Base-by-base conservation (phyloP, 2,329 filamentous ascomycete genomes). In the Ascochyta clinopodiicola region DNA sequence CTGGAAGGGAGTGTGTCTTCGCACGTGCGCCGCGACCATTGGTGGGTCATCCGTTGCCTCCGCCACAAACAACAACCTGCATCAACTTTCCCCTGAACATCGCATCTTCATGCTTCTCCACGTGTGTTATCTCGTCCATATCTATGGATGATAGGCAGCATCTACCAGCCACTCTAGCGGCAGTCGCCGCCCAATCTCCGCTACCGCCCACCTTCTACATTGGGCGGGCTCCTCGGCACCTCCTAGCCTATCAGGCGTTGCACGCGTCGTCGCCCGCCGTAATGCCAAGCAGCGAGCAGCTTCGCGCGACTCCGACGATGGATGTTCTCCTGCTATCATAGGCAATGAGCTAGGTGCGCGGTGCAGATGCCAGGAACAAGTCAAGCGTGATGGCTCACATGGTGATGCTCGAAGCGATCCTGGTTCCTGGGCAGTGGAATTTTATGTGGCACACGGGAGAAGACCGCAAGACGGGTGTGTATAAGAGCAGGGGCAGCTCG, bases 281-380 rank as follows among this genome's bases (percentile, higher is more conserved):
- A 46, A 15, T 35, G 52, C 52, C 52, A 56, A 56, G 52, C 52
- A 38, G 31, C 32, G 52, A 37, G 35, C 42, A 46, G 42, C 52
- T 56, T 51, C 46, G 47, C 52, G 19, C 52, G 43, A 56, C 46
- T 44, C 46, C 46, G 52, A 56, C 13, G 10, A 50, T n/a, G 40
- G 29, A 42, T 34, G 24, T 43, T 17, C 43, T 43, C 52, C 42
- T 46, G 52, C 52, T 56, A 34, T 56, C 52, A 56, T 51, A 51
- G 52, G 52, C 37, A 51, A 44, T 43, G n/a, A 43, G 52, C 43
- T 51, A 51, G 37, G 32, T 51, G 21, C 31, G 25, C 46, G 52
- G 46, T 56, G 46, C 43, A 51, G 42, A 43, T 51, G 52, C 37
- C 52, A 56, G 52, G 46, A 56, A 56, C 52, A 51, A 43, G 52